Evolutionary conservation across 1,284 basidiomycete species (phyloP).

Genomic region (Rhodotorula sp.): DNA sequence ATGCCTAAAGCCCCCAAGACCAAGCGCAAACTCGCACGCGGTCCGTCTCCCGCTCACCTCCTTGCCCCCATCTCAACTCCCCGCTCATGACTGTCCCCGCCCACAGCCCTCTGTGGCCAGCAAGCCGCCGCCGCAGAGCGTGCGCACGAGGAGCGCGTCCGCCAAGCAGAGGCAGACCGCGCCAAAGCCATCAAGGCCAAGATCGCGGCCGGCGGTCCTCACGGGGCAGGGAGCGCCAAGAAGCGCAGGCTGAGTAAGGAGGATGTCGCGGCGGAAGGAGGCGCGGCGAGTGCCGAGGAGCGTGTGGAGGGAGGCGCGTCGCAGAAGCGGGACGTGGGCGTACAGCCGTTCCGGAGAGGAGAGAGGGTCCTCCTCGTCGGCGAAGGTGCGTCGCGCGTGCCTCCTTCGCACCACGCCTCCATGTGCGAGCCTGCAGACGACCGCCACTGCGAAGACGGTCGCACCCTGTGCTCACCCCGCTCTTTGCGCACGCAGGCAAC

Average conservation of each 20-base stretch:
- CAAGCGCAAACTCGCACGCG: constrained; percentile 27
- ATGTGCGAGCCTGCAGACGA: no score
- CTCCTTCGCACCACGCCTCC: not conserved
- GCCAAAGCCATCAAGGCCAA: constrained; percentile 8
- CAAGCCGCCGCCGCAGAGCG: constrained; percentile 19
- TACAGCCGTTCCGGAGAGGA: constrained; percentile 44
- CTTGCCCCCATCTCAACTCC: not conserved
- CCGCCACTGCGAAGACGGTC: no score
- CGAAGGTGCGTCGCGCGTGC: constrained; percentile 60
- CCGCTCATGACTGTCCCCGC: no score
- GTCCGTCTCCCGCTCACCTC: not conserved
- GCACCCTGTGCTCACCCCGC: not conserved
- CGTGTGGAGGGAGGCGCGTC: not conserved
- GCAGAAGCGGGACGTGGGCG: not conserved
- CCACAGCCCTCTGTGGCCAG: constrained; percentile 22
- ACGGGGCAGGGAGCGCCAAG: not conserved
- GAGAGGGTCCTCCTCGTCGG: constrained; percentile 86
- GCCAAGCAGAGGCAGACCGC: constrained; percentile 18
- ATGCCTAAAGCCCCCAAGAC: constrained; percentile 22
- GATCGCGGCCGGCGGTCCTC: not conserved
- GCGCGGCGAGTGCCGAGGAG: not conserved
- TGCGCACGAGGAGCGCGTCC: constrained; percentile 7
- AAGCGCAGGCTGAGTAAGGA: constrained; percentile 1
- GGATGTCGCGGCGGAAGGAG: not conserved
- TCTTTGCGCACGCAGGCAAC: constrained; percentile 59